These are phyloP conservation scores for Glebionis coronaria DNA, from an alignment of 129 eudicot genomes.

Conservation along the genomic window DNA sequence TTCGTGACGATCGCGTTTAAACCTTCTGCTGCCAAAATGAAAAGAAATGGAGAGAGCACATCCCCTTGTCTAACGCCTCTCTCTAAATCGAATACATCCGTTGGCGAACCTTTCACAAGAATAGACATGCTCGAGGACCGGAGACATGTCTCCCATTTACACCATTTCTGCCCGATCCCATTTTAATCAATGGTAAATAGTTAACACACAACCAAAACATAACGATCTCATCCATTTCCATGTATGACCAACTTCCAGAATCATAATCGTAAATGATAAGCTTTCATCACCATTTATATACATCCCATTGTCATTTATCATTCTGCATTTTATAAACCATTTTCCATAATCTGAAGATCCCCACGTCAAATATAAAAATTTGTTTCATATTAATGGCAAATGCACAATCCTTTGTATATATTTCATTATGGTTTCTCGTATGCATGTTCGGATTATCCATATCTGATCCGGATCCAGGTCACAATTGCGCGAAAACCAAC, in stretches of 20 bases:
- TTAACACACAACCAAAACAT: too few species aligned
- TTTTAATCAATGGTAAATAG: too few species aligned
- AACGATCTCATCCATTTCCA: too few species aligned
- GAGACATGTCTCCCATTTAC: too few species aligned
- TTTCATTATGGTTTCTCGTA: conserved; percentile 26
- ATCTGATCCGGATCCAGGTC: conserved; percentile 4
- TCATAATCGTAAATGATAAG: conserved; percentile 16
- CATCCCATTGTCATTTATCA: not conserved
- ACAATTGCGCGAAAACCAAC: conserved; percentile 45
- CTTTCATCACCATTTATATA: not conserved
- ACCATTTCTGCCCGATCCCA: too few species aligned
- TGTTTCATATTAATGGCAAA: conserved; percentile 19
- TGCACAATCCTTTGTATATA: conserved; percentile 1
- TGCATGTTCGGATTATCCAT: conserved; percentile 18
- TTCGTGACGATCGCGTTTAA: too few species aligned
- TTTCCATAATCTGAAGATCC: not conserved
- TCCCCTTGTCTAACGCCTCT: too few species aligned
- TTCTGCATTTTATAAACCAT: not conserved
- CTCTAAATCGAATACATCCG: too few species aligned
- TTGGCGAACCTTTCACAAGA: too few species aligned
- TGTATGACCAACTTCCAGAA: conserved; percentile 14
- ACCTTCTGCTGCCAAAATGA: too few species aligned
- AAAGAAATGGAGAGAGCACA: too few species aligned
- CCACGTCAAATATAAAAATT: conserved; percentile 10
- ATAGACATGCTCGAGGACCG: too few species aligned